Percentiles rank a stretch among this genome's conserved stretches.
Conservation (phyloP, 2,329 filamentous ascomycete genomes). For the Colletotrichum shisoi region DNA sequence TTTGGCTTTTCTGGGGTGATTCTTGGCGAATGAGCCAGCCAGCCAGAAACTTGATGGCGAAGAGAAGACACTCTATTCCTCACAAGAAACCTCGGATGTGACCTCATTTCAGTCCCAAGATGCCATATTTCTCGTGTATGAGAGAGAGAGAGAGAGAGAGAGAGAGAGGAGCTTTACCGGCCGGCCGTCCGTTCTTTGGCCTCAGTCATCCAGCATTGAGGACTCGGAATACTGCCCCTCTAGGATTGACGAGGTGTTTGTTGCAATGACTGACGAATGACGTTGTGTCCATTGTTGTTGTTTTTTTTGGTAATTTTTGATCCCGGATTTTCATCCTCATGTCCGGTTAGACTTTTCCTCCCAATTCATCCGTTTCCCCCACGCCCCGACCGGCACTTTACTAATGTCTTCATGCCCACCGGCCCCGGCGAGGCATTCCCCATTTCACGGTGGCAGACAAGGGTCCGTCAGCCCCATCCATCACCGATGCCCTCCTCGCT, state of each 20-base stretch:
- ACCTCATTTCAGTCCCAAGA: too few relatives aligned
- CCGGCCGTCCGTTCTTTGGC: too few relatives aligned
- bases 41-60: slow-evolving; percentile 4
- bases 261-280: not conserved
- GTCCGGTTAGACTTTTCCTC: not conserved
- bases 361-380: too few relatives aligned
- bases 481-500: not conserved
- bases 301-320: too few relatives aligned
- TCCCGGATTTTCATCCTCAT: not conserved
- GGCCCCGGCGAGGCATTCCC: not conserved
- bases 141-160: too few relatives aligned
- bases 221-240: not conserved
- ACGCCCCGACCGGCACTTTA: not conserved
- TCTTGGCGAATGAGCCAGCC: slow-evolving; percentile 4
- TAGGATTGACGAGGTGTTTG: not conserved
- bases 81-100: too few relatives aligned
- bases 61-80: not conserved
- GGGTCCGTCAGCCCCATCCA: not conserved
- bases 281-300: too few relatives aligned
- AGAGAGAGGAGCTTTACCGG: too few relatives aligned
- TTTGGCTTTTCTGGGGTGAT: not conserved
- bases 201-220: not conserved
- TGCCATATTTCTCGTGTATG: not conserved
- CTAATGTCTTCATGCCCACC: not conserved
- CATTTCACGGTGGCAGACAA: not conserved